phyloP scores from a whole-genome alignment of 257 asterid genomes.

The Coffea canephora region DNA sequence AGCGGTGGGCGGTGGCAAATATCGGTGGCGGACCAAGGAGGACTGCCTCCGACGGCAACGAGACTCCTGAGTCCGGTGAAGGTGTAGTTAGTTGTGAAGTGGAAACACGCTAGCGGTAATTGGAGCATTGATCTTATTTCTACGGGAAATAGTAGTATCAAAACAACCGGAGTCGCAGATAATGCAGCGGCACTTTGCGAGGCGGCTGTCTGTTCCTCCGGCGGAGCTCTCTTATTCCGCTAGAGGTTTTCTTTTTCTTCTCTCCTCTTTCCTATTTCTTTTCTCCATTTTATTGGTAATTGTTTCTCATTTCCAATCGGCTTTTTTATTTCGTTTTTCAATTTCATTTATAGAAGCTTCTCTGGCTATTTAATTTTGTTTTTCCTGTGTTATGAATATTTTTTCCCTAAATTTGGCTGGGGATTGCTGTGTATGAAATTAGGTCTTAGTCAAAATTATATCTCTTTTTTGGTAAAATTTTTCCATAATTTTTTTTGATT shows the following conservation, averaged over 20 bases:
- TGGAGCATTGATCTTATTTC: no score
- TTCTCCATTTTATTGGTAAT: neutral
- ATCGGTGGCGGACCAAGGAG: no score
- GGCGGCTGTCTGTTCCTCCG: constrained; percentile 11
- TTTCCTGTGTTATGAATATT: no score
- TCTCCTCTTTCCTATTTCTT: neutral
- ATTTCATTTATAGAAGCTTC: neutral
- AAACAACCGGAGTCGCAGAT: no score
- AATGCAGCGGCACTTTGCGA: neutral
- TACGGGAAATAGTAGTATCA: no score
- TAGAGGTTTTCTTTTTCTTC: neutral
- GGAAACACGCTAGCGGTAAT: no score
- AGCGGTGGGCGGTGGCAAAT: no score
- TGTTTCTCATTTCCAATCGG: neutral
- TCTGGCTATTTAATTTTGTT: neutral
- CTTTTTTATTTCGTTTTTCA: neutral
- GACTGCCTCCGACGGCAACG: no score
- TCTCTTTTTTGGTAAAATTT: neutral
- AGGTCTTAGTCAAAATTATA: neutral
- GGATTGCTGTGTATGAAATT: neutral
- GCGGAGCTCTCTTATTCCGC: no score
- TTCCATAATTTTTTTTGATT: no score
- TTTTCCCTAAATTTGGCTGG: neutral
- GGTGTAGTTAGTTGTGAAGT: no score
- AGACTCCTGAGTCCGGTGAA: no score